Evolutionary conservation across 1,284 basidiomycete genomes (phyloP).

Genomic region (Mycocalia duriaeana): DNA sequence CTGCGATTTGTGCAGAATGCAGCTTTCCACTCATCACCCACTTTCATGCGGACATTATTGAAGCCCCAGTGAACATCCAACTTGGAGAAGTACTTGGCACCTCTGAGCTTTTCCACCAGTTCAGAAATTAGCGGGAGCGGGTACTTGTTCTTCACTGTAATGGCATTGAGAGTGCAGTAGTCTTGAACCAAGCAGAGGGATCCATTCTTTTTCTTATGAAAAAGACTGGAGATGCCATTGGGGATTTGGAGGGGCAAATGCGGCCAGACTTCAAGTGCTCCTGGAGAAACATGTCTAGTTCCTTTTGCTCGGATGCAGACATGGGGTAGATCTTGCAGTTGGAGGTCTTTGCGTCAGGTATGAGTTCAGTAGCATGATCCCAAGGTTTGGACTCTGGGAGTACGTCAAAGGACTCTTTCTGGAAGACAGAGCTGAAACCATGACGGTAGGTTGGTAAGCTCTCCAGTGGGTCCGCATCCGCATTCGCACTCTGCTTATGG

Average conservation of each 20-base stretch:
- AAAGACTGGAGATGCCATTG: conserved; percentile 30
- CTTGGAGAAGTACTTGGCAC: conserved; percentile 29
- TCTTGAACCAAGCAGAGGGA: conserved; percentile 26
- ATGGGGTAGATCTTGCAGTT: conserved; percentile 25
- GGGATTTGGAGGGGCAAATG: conserved; percentile 29
- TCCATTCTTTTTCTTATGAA: conserved; percentile 42
- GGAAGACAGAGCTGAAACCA: conserved; percentile 16
- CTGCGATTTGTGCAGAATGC: conserved; percentile 20
- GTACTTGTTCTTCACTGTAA: conserved; percentile 31
- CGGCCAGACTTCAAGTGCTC: conserved; percentile 25
- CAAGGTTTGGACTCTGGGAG: conserved; percentile 17
- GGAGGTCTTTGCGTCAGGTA: conserved; percentile 12
- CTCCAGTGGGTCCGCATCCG: no score
- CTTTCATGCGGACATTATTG: conserved; percentile 24
- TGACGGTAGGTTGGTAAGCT: no score
- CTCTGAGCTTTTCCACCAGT: conserved; percentile 25
- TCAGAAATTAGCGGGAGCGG: conserved; percentile 33
- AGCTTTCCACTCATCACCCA: conserved; percentile 27
- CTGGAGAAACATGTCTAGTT: conserved; percentile 25
- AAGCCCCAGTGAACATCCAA: conserved; percentile 30
- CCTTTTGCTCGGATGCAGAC: conserved; percentile 17
- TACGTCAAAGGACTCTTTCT: conserved; percentile 17
- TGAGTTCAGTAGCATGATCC: conserved; percentile 27
- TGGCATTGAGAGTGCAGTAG: conserved; percentile 30
- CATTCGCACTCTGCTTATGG: no score